Evolutionary conservation across 805 yeast genomes (phyloP).

Genomic region (Ogataea methylovora): DNA sequence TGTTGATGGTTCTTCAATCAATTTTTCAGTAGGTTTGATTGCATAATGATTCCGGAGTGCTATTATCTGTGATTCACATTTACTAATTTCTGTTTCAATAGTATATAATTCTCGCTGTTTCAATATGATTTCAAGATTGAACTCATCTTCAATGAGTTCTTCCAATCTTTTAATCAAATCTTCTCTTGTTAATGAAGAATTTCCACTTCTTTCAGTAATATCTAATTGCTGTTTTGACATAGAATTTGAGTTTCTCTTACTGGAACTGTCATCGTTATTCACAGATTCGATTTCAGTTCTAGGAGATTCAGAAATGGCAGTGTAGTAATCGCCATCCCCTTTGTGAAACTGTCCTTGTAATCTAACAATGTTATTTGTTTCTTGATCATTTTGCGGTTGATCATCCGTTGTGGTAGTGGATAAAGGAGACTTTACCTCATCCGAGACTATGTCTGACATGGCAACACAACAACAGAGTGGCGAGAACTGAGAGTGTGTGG

Average conservation of each 20-base stretch:
- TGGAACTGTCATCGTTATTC: not conserved
- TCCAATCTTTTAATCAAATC: conserved; percentile 17
- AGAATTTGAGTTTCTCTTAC: not conserved
- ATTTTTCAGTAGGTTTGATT: conserved; percentile 30
- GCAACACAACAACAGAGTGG: too few species aligned
- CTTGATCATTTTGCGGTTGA: not conserved
- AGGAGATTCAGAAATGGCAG: not conserved
- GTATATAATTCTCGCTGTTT: conserved; percentile 49
- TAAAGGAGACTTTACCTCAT: conserved; percentile 1
- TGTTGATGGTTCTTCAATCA: conserved; percentile 37
- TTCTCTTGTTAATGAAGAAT: not conserved
- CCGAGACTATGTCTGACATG: too few species aligned
- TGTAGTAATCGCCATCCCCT: too few species aligned
- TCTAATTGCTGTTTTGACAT: too few species aligned
- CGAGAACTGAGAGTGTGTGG: too few species aligned
- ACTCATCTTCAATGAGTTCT: conserved; percentile 31
- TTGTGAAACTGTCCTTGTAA: not conserved
- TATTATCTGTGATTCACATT: conserved; percentile 51
- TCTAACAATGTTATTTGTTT: not conserved
- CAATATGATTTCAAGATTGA: conserved; percentile 52
- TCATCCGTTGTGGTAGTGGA: not conserved
- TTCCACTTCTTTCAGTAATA: not conserved
- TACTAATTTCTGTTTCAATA: conserved; percentile 46
- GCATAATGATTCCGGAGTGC: conserved; percentile 40
- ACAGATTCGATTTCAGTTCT: not conserved